Evolutionary conservation across 208 protist species (phyloP).

Genomic region (Trypanosoma melophagium): DNA sequence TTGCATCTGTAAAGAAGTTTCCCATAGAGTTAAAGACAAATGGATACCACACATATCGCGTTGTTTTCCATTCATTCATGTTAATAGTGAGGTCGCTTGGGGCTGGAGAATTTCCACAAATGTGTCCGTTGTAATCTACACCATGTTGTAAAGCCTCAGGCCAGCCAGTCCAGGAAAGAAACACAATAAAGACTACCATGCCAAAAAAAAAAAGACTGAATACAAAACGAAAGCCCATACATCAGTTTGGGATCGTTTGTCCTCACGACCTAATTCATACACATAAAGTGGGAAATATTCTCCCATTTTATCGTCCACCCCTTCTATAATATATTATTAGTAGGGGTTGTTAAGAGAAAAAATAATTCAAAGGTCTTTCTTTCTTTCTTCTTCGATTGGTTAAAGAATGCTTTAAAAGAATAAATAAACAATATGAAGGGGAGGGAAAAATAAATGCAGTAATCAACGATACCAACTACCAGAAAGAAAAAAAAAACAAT

Average conservation of each 20-base stretch:
- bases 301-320: background rate
- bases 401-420: too few relatives aligned
- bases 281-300: background rate
- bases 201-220: background rate
- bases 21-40: conserved; percentile 5
- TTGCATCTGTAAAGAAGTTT: conserved; percentile 7
- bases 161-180: background rate
- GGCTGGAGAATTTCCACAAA: conserved; percentile 5
- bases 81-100: background rate
- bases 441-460: too few relatives aligned
- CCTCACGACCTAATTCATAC: background rate
- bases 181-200: conserved; percentile 3
- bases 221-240: conserved; percentile 9
- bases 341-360: too few relatives aligned
- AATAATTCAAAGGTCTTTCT: too few relatives aligned
- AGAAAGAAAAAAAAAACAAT: too few relatives aligned
- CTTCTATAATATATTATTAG: background rate
- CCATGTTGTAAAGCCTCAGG: conserved; percentile 12
- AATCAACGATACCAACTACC: too few relatives aligned
- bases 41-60: conserved; percentile 7
- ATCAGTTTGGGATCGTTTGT: background rate
- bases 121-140: conserved; percentile 20
- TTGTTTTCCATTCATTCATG: background rate
- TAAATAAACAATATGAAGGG: too few relatives aligned
- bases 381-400: too few relatives aligned